A percentile compares a stretch with the other conserved stretches of the same genome.
phyloP scores from a whole-genome alignment of 2,329 filamentous ascomycete species.

The Apiospora marii region DNA sequence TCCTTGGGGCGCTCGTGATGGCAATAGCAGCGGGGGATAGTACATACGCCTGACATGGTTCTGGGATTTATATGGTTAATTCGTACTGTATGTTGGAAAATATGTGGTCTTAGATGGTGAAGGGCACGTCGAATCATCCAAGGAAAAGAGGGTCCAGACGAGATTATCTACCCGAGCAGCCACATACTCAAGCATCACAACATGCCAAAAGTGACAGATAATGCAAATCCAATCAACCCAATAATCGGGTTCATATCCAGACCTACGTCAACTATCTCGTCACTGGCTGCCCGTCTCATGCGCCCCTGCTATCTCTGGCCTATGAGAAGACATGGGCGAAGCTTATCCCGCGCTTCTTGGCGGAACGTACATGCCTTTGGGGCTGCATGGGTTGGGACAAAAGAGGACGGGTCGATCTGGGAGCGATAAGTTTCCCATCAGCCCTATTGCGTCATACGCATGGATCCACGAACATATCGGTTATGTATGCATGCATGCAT shows the following conservation, averaged over 20 bases:
- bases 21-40: no score
- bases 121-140: background rate
- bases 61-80: background rate
- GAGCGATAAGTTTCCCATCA: conserved; percentile 13
- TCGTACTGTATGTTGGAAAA: background rate
- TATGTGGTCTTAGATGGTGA: background rate
- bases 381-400: background rate
- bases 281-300: background rate
- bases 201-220: background rate
- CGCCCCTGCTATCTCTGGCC: background rate
- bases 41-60: background rate
- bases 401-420: background rate
- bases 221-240: background rate
- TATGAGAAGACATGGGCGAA: background rate
- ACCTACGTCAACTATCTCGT: background rate
- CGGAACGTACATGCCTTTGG: background rate
- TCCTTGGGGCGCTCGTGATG: background rate
- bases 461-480: background rate
- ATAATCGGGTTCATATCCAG: background rate
- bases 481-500: background rate
- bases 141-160: background rate
- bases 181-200: background rate
- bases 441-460: conserved; percentile 17
- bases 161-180: background rate
- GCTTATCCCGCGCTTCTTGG: background rate